Evolutionary conservation across 257 asterid species (phyloP).

Genomic region (Solanum piurae): DNA sequence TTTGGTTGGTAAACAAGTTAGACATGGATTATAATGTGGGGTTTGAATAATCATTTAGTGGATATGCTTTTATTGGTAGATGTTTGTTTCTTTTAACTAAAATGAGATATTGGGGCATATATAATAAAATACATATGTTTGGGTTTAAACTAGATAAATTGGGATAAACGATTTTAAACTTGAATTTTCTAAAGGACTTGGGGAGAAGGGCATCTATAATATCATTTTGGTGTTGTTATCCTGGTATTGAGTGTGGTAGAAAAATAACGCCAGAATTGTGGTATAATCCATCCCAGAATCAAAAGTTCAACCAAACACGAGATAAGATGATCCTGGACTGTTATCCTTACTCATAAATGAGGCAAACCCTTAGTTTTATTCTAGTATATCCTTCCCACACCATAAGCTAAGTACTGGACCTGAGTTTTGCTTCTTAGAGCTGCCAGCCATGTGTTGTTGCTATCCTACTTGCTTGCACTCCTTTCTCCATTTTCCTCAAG

Average conservation of each 20-base stretch:
- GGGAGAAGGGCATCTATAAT: neutral
- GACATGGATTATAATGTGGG: neutral
- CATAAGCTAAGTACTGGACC: neutral
- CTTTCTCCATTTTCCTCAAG: neutral
- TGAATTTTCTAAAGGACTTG: neutral
- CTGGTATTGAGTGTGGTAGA: neutral
- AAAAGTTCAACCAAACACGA: neutral
- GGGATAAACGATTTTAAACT: neutral
- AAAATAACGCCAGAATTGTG: neutral
- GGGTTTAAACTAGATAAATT: neutral
- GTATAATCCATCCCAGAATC: neutral
- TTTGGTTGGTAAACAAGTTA: neutral
- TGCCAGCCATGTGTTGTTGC: neutral
- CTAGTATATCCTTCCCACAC: neutral
- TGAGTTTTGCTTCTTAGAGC: neutral
- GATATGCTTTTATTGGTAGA: neutral
- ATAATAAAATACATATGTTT: neutral
- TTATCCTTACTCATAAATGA: neutral
- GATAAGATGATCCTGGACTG: neutral
- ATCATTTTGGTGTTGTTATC: neutral
- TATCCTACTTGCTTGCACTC: neutral
- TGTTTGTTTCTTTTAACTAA: neutral
- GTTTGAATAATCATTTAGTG: neutral
- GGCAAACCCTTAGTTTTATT: neutral
- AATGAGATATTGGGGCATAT: neutral